Evolutionary conservation across 78 protist species (phyloP), one percentile per base, ranked within the genome.

Genomic region (Dictyostelium intermedium): DNA sequence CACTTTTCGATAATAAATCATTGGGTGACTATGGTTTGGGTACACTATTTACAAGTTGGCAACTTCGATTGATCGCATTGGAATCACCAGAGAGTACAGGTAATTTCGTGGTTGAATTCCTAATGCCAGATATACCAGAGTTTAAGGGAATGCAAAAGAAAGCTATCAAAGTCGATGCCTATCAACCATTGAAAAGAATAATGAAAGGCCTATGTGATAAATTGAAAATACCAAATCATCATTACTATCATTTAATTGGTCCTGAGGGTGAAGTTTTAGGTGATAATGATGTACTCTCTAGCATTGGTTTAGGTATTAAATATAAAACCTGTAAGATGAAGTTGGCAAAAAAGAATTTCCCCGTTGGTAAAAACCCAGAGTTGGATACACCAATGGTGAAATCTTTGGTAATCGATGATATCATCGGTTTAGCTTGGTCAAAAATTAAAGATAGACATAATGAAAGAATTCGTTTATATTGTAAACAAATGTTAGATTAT

Each of bases 61-160:
- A 87, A 79, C 41, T 87, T 30, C 84, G 93, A 63, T 25, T 87
- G 8, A 79, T 87, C 16, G 37, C 93, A 23, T 70, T 87, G 4
- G 83, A 87, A 3, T 66, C 76, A 45, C 93, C 93, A 35, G 93
- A 87, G 23, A 63, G 39, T 18, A 87, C 93, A 1, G 93, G 93
- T 43, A 87, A 87, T 41, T 87, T 87, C 70, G 93, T 87, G 0
- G 93, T 87, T 5, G 93, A 87, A 45, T 87, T 87, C 37, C 32
- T 34, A 18, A 61, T 87, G 81, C 93, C 93, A 35, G 80, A 87
- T 53, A 50, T 79, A 27, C 93, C 93, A 78, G 93, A 87, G 30
- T 87, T 87, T 20, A 87, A 87, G 32, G 85, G 85, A 14, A 87
- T 87, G 93, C 93, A 87, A 66, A 87, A 87, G 80, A 87, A 87